Base-by-base conservation (phyloP, 139 green algal species). In the Eudorina sp. region DNA sequence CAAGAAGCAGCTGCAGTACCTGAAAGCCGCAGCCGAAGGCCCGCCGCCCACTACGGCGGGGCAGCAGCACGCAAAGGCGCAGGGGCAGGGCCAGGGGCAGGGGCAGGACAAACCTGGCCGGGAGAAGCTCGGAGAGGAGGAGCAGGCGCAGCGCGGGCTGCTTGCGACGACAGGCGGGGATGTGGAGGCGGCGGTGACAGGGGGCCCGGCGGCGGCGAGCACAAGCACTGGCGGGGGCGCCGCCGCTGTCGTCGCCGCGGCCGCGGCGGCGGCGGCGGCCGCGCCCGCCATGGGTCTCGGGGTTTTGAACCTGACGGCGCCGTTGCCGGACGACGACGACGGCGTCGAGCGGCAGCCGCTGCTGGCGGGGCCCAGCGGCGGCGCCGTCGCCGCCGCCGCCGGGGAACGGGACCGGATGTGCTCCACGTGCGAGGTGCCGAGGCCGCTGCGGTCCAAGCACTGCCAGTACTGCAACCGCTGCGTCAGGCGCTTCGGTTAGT, bases 401-500 rank as follows among this genome's bases (percentile, higher is more conserved):
- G 21, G 43, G 70, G 36, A 25, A n/a, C n/a, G n/a, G n/a, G 66
- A 75, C 34, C 34, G 34, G 34, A 6, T 58, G 55, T 94, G 91
- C 77, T 43, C 11, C 34, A 91, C 82, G 11, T 96, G 94, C 77
- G 48, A 88, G 25, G 45, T 90, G 55, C 83, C 90, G 60, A 68
- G 89, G 78, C 93, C 95, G 34, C 85, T 97, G 87, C 81, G 96
- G 18, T 90, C 94, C 18, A 97, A 97, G 91, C 96, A 98, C 92
- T 97, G 95, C 93, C 91, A 94, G 81, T 72, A 94, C n/a, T 97
- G 95, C 89, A 92, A 94, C 40, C 85, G 84, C 38, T 98, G 96
- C 89, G 95, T 98, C 66, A 84, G 91, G n/a, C 90, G 89, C 5
- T 97, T 98, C 72, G 96, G 81, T 87, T 60, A 77, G 80, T 79